Evolutionary conservation across 176 grass and related monocot species (phyloP), one percentile per base, ranked within the genome.

Genomic region (Triticum monococcum): DNA sequence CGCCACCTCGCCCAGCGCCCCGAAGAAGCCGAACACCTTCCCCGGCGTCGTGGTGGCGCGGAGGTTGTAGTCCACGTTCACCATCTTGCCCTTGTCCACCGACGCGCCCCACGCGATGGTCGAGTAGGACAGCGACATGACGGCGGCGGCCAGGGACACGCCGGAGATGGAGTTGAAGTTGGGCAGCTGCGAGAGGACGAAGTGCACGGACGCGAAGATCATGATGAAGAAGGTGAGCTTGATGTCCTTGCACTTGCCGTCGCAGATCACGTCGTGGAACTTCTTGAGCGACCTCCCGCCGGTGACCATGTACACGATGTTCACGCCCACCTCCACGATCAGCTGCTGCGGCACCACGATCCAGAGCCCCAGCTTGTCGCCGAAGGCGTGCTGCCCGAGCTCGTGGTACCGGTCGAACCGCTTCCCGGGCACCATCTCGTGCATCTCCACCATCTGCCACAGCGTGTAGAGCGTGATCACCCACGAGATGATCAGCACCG

Each of bases 371-470:
- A 98, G 88, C 82, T 90, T 93, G 56, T 93, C 91, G 0, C 96
- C 96, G 40, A 98, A 98, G 1, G 93, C 96, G 54, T 98, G 88
- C 77, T 98, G 96, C 3, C 91, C 96, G 0, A 98, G 93, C 88
- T 98, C 96, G n/a, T 98, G 96, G 86, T 98, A 98, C 12, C 96
- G 31, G 16, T 98, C 96, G 77, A 98, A 98, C 14, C 96, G 85
- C 84, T 92, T 93, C 2, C 96, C 96, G 0, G 96, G 96, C 7
- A 98, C 91, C 93, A 95, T 95, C 91, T 98, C 96, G 48, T 98
- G 96, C 96, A 98, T 98, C 86, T 98, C 93, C 36, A 95, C 96
- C 96, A 98, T 98, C 83, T 98, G 96, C 96, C 96, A 98, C 1
- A 98, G 93, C 14, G 96, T 98, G 87, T 98, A 98, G 2, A 98